Evolutionary conservation across 2,329 filamentous ascomycete genomes (phyloP).

Genomic region (Ophiobolus disseminans): DNA sequence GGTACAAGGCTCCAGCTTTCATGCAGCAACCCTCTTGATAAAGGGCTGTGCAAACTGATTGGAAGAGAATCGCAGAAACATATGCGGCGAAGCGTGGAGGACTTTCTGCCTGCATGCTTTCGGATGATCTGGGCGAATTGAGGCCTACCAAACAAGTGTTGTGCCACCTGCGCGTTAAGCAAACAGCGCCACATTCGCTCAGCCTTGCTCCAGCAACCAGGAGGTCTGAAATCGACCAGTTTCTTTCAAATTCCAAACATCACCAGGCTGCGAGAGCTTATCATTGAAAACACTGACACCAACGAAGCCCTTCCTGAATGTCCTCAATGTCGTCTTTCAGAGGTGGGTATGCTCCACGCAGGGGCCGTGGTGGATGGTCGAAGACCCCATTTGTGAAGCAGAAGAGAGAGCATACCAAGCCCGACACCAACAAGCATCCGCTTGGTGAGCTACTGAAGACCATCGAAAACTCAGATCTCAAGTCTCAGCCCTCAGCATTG

Average conservation of each 20-base stretch:
- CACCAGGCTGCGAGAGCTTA: not conserved
- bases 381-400: constrained; percentile 14
- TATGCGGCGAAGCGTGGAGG: constrained; percentile 19
- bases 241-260: not conserved
- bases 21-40: constrained; percentile 13
- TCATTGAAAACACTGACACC: not conserved
- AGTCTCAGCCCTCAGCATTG: not conserved
- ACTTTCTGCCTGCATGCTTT: constrained; percentile 25
- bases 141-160: constrained; percentile 16
- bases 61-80: constrained; percentile 19
- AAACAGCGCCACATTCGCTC: constrained; percentile 30
- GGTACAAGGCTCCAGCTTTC: constrained; percentile 11
- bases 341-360: constrained; percentile 33
- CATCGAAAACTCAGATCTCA: constrained; percentile 22
- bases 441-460: constrained; percentile 37
- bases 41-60: constrained; percentile 33
- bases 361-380: constrained; percentile 23
- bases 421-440: constrained; percentile 36
- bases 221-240: not conserved
- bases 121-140: constrained; percentile 18
- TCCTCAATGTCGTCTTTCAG: constrained; percentile 18
- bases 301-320: not conserved
- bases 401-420: constrained; percentile 16
- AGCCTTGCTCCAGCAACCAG: constrained; percentile 28
- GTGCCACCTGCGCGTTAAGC: constrained; percentile 26